A percentile compares a stretch with the other conserved stretches of the same genome.
These are phyloP conservation scores for Phanerodontia chrysosporium DNA, from an alignment of 768 basidiomycete species.

Conservation along the genomic window DNA sequence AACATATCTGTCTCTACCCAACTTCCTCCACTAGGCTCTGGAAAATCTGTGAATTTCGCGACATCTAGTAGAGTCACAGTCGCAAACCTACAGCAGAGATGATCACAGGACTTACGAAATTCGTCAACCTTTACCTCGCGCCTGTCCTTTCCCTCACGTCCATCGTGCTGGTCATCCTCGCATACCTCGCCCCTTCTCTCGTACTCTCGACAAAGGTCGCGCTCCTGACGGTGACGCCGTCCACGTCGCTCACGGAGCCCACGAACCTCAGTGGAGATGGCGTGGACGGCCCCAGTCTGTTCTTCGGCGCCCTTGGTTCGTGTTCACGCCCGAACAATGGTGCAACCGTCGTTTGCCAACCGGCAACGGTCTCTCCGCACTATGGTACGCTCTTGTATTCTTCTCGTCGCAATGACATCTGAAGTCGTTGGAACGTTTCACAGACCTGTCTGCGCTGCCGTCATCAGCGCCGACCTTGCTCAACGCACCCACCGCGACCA, in stretches of 20 bases:
- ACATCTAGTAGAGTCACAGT: background rate
- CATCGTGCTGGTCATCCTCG: constrained; percentile 59
- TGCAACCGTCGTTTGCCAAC: constrained; percentile 52
- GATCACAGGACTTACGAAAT: constrained; percentile 70
- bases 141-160: constrained; percentile 64
- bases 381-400: constrained; percentile 48
- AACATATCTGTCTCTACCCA: background rate
- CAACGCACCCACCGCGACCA: constrained; percentile 55
- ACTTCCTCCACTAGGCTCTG: background rate
- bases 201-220: constrained; percentile 60
- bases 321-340: constrained; percentile 51
- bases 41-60: background rate
- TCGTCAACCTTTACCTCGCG: constrained; percentile 61
- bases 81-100: constrained; percentile 34
- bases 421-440: background rate
- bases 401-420: background rate
- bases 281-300: constrained; percentile 65
- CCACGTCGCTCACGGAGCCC: constrained; percentile 36
- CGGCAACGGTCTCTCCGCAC: constrained; percentile 47
- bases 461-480: constrained; percentile 50
- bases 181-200: constrained; percentile 62
- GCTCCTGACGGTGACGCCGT: constrained; percentile 61
- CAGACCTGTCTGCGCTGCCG: constrained; percentile 67
- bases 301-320: constrained; percentile 68
- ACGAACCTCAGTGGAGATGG: constrained; percentile 13